Evolutionary conservation across 2,329 filamentous ascomycete genomes (phyloP).

Genomic region (Talaromyces sp.): DNA sequence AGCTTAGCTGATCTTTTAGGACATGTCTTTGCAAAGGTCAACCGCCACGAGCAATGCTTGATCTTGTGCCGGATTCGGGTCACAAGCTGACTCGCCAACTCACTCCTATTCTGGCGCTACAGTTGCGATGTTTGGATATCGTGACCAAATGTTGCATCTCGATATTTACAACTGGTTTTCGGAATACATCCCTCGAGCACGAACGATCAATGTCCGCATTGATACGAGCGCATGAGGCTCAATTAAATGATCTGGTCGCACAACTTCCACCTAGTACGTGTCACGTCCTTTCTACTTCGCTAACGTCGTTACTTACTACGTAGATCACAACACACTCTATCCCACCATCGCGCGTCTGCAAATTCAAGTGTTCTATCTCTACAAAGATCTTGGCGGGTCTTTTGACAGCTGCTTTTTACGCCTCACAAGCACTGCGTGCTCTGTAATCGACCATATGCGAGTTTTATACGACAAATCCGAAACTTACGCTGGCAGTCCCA

Average conservation of each 20-base stretch:
- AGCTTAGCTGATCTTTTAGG: slow-evolving; percentile 22
- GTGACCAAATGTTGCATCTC: slow-evolving; percentile 36
- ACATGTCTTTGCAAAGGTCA: slow-evolving; percentile 40
- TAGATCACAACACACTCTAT: slow-evolving; percentile 34
- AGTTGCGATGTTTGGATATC: slow-evolving; percentile 38
- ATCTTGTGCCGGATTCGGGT: slow-evolving; percentile 36
- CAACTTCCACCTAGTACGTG: slow-evolving; percentile 31
- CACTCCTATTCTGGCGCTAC: slow-evolving; percentile 32
- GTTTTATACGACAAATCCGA: slow-evolving; percentile 23
- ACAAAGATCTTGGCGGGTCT: slow-evolving; percentile 29
- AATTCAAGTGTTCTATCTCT: slow-evolving; percentile 37
- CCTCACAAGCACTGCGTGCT: slow-evolving; percentile 30
- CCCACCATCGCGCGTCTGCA: slow-evolving; percentile 30
- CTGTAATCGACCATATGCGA: slow-evolving; percentile 30
- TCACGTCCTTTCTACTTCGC: background rate
- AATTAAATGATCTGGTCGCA: slow-evolving; percentile 36
- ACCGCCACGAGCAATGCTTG: slow-evolving; percentile 31
- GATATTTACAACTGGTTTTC: slow-evolving; percentile 38
- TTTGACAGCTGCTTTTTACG: slow-evolving; percentile 28
- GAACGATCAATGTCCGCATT: slow-evolving; percentile 38
- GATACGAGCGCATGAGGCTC: slow-evolving; percentile 35
- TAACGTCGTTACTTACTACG: background rate
- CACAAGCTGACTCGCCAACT: slow-evolving; percentile 35
- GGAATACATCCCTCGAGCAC: slow-evolving; percentile 37
- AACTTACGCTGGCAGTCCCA: slow-evolving; percentile 25